Base-by-base conservation (phyloP, 1,284 basidiomycete species). In the Cryptococcus depauperatus region DNA sequence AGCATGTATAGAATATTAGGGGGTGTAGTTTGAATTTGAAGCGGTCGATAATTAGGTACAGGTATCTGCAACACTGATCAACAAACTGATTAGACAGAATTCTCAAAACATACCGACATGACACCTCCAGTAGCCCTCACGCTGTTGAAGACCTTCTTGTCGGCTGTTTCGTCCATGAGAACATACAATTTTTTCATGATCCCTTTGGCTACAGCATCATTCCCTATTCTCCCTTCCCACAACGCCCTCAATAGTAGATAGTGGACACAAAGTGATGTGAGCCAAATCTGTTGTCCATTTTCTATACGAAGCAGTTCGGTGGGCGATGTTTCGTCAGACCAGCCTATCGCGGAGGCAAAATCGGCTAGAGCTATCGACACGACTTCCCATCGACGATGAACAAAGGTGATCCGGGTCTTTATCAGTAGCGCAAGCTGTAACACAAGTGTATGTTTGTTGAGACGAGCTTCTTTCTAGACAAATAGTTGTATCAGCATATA, bases 1-100 rank as follows among this genome's bases (percentile, higher is more conserved):
- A 62, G 44, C 14, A 58, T 34, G 40, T 55, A 62, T 3, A 60
- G 46, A n/a, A 59, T 45, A 33, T 63, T 65, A 5, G 59, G 55
- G 2, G 65, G 62, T 0, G 65, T 69, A 2, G 52, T 35, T 45
- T 68, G 64, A 4, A 69, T 37, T 19, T 33, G 29, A 13, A 64
- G 43, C 5, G 50, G 38, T 14, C 53, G 51, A 19, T 30, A 29
- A 10, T 34, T 35, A 0, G 47, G 34, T 21, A 55, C 38, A 11
- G 40, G 30, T 11, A 47, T 19, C 50, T 48, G 23, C 22, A 13
- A n/a, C 3, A 11, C 22, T 30, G 29, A 30, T 30, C 29, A 30
- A 30, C 16, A n/a, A n/a, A n/a, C n/a, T 39, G 37, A 7, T 19
- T 23, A 7, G 22, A 14, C 35, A 44, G 29, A 13, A 11, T 30